Percentiles rank a stretch among this genome's conserved stretches.
These are phyloP conservation scores for Debaryomycetaceae sp. DNA, from an alignment of 1,139 yeast species.

Conservation along the genomic window DNA sequence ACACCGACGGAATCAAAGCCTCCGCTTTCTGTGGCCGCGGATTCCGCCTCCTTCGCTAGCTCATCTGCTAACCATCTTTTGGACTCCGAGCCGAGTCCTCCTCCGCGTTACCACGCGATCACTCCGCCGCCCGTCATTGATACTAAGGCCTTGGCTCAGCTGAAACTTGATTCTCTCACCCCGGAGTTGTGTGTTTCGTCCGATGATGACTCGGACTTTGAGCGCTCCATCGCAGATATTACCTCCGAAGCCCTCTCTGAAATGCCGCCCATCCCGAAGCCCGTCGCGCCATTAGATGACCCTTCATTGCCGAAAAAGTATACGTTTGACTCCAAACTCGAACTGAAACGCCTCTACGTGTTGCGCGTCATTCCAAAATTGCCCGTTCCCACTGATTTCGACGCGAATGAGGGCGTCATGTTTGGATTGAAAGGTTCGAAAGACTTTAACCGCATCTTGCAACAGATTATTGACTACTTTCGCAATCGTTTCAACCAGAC, in stretches of 20 bases:
- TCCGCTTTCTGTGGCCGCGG: not conserved
- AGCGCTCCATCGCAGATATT: too few relatives aligned
- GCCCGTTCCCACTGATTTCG: constrained; percentile 7
- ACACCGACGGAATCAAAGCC: not conserved
- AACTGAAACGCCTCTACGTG: constrained; percentile 20
- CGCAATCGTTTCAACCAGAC: constrained; percentile 1
- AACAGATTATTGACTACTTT: constrained; percentile 6
- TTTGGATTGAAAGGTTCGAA: constrained; percentile 25
- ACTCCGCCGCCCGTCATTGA: constrained; percentile 2
- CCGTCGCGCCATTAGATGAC: constrained; percentile 2
- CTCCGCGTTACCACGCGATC: not conserved
- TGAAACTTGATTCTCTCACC: not conserved
- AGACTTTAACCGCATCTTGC: constrained; percentile 10
- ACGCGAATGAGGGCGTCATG: constrained; percentile 9
- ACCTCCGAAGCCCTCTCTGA: too few relatives aligned
- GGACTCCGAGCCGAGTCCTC: not conserved
- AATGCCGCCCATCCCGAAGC: constrained; percentile 2
- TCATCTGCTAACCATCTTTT: not conserved
- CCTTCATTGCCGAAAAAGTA: too few relatives aligned
- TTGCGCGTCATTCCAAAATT: constrained; percentile 22
- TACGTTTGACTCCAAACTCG: constrained; percentile 14
- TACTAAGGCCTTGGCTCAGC: too few relatives aligned
- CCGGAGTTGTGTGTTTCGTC: constrained; percentile 1
- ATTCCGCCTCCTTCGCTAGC: not conserved
- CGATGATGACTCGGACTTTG: too few relatives aligned